phyloP scores from a whole-genome alignment of 345 rosid species.

The Gossypium mustelinum region DNA sequence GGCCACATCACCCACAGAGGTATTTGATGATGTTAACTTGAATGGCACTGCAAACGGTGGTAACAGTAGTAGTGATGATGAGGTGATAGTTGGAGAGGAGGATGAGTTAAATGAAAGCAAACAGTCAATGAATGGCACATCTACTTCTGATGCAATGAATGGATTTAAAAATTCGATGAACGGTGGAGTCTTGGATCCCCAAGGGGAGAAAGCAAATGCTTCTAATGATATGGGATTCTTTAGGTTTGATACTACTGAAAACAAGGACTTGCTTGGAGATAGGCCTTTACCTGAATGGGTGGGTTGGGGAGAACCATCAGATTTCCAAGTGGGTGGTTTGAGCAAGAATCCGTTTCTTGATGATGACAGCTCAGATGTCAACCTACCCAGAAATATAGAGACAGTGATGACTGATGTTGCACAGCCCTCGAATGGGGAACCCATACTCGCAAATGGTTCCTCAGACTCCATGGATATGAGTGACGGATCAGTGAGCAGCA shows the following conservation, averaged over 20 bases:
- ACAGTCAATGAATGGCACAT: constrained; percentile 38
- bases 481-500: constrained; percentile 38
- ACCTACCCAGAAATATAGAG: constrained; percentile 29
- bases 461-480: constrained; percentile 34
- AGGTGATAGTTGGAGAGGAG: constrained; percentile 80
- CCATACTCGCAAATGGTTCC: constrained; percentile 53
- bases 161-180: constrained; percentile 26
- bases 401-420: constrained; percentile 30
- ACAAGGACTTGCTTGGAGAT: constrained; percentile 51
- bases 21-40: constrained; percentile 78
- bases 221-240: constrained; percentile 42
- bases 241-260: constrained; percentile 53
- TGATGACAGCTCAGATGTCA: constrained; percentile 38
- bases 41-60: constrained; percentile 56
- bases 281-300: constrained; percentile 81
- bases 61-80: constrained; percentile 85
- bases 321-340: constrained; percentile 52
- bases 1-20: constrained; percentile 48
- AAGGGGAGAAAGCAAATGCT: constrained; percentile 34
- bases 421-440: constrained; percentile 37
- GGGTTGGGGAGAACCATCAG: constrained; percentile 72
- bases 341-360: constrained; percentile 66
- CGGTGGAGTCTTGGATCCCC: constrained; percentile 24
- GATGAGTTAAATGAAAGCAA: constrained; percentile 55
- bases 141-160: constrained; percentile 43